These are phyloP conservation scores for Spathaspora gorwiae DNA, from an alignment of 805 yeast genomes.

Conservation along the genomic window DNA sequence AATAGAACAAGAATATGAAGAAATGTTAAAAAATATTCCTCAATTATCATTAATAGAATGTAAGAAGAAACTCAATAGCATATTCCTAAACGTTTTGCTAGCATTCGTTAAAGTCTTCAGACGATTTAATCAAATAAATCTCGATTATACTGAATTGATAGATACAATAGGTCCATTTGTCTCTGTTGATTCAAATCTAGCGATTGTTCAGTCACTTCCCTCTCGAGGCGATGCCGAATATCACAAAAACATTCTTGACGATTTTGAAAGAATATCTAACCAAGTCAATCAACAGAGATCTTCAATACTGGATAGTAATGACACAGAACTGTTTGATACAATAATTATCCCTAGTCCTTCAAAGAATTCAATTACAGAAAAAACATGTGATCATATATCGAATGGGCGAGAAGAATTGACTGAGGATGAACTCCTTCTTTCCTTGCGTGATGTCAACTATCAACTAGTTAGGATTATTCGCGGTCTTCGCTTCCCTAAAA, in stretches of 20 bases:
- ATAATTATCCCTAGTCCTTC: conserved; percentile 30
- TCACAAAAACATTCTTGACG: conserved; percentile 24
- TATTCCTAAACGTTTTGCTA: conserved; percentile 33
- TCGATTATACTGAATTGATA: conserved; percentile 21
- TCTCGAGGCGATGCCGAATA: conserved; percentile 25
- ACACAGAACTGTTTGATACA: conserved; percentile 10
- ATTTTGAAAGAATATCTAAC: conserved; percentile 25
- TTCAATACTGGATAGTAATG: conserved; percentile 3
- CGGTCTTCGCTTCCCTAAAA: conserved; percentile 30
- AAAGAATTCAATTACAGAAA: conserved; percentile 7
- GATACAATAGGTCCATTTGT: conserved; percentile 24
- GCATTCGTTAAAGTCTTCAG: conserved; percentile 26
- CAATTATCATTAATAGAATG: conserved; percentile 26
- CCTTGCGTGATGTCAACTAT: conserved; percentile 34
- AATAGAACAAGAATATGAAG: conserved; percentile 22
- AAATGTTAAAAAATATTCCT: conserved; percentile 21
- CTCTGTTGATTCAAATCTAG: conserved; percentile 7
- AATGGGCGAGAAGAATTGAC: conserved; percentile 7
- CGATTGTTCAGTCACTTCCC: conserved; percentile 22
- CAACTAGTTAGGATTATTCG: conserved; percentile 33
- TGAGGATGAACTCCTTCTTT: conserved; percentile 16
- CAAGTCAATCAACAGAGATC: conserved; percentile 14
- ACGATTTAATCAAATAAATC: conserved; percentile 24
- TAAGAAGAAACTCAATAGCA: conserved; percentile 27
- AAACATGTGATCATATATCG: conserved; percentile 11